Evolutionary conservation across 257 asterid genomes (phyloP).

Genomic region (Solanum ossicruentum): DNA sequence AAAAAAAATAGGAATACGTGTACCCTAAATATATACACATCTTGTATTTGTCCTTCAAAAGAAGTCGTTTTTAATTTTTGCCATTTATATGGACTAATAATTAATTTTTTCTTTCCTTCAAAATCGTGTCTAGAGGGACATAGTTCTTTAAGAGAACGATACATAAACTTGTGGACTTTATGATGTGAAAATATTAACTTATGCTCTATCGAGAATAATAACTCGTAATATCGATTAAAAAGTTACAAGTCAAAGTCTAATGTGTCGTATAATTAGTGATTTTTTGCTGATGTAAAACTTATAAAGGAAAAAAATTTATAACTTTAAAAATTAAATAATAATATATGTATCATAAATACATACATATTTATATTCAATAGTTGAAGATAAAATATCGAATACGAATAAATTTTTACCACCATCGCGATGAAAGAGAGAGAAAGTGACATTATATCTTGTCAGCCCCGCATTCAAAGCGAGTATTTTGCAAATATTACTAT

Average conservation of each 20-base stretch:
- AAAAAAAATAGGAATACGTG: not conserved
- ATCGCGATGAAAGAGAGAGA: not conserved
- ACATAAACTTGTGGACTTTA: no score
- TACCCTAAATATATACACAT: not conserved
- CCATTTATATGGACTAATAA: no score
- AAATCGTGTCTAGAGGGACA: no score
- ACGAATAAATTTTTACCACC: not conserved
- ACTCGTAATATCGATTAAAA: not conserved
- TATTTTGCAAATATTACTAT: slow-evolving; percentile 13
- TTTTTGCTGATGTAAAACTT: not conserved
- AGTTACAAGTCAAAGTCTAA: no score
- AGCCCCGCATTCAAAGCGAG: slow-evolving; percentile 83
- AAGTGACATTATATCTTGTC: slow-evolving; percentile 23
- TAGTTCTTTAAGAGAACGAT: no score
- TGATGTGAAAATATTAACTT: no score
- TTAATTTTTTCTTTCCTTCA: no score
- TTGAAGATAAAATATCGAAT: not conserved
- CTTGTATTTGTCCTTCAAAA: not conserved
- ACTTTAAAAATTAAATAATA: not conserved
- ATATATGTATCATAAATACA: not conserved
- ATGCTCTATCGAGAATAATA: no score
- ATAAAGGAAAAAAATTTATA: not conserved
- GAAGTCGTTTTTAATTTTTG: no score
- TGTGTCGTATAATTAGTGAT: not conserved
- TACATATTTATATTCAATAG: not conserved